Evolutionary conservation across 2,329 filamentous ascomycete genomes (phyloP).

Genomic region (Aspergillus udagawae): DNA sequence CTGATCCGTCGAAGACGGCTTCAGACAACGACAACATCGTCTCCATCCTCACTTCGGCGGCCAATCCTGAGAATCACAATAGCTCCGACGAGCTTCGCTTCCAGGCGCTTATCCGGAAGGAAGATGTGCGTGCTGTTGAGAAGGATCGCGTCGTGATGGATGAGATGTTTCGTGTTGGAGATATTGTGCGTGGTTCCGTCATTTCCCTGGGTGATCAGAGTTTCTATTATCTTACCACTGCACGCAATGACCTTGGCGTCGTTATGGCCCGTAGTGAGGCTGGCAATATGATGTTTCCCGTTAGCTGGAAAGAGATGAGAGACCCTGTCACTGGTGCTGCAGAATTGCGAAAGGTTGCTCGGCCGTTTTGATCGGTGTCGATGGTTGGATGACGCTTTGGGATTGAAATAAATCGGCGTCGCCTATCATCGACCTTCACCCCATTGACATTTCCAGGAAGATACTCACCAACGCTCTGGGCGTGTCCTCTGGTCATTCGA

Average conservation of each 20-base stretch:
- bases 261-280: constrained; percentile 87
- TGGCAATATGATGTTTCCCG: constrained; percentile 85
- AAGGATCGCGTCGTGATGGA: constrained; percentile 91
- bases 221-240: constrained; percentile 92
- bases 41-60: constrained; percentile 34
- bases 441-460: background rate
- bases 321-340: constrained; percentile 72
- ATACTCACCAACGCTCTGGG: background rate
- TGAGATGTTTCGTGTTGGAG: constrained; percentile 87
- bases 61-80: constrained; percentile 39
- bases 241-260: constrained; percentile 85
- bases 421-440: background rate
- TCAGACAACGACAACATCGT: constrained; percentile 38
- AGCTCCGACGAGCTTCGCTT: constrained; percentile 64
- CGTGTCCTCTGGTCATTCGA: background rate
- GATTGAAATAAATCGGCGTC: background rate
- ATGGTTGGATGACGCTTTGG: constrained; percentile 2
- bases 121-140: constrained; percentile 92
- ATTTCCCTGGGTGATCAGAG: constrained; percentile 90
- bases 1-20: constrained; percentile 18
- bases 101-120: constrained; percentile 77
- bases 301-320: constrained; percentile 92
- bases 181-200: constrained; percentile 83
- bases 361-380: constrained; percentile 65
- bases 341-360: constrained; percentile 88